These are phyloP conservation scores for Mytilinidion resinicola DNA, from an alignment of 495 filamentous ascomycete species.

Conservation along the genomic window DNA sequence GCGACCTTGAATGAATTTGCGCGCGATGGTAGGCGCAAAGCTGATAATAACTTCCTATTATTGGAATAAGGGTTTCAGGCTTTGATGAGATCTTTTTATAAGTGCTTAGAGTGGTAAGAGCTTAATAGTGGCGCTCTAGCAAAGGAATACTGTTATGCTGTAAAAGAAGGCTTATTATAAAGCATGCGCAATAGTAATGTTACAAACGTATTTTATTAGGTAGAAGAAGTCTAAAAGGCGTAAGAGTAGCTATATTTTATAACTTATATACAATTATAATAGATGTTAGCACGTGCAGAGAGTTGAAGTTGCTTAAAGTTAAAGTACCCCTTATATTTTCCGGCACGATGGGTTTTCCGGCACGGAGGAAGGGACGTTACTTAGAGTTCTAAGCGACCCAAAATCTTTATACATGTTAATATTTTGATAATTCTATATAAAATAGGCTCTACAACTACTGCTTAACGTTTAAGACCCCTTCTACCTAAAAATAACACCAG, in stretches of 20 bases:
- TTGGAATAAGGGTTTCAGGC: slow-evolving; percentile 6
- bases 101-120: not conserved
- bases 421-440: not conserved
- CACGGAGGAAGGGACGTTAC: too few relatives aligned
- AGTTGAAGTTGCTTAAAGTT: slow-evolving; percentile 9
- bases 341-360: too few relatives aligned
- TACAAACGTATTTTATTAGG: slow-evolving; percentile 19
- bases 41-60: not conserved
- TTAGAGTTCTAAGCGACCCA: not conserved
- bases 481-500: not conserved
- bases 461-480: not conserved
- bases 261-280: slow-evolving; percentile 10
- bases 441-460: not conserved
- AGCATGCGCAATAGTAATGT: slow-evolving; percentile 9
- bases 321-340: too few relatives aligned
- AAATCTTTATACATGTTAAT: not conserved
- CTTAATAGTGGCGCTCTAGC: slow-evolving; percentile 10
- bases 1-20: not conserved
- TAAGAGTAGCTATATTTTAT: slow-evolving; percentile 17
- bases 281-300: slow-evolving; percentile 9
- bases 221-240: slow-evolving; percentile 6
- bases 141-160: slow-evolving; percentile 7
- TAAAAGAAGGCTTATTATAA: slow-evolving; percentile 6
- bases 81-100: slow-evolving; percentile 8
- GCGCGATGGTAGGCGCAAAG: not conserved